Evolutionary conservation across 352 stramenopile species (phyloP).

Genomic region (Phytopythium ostracodes): DNA sequence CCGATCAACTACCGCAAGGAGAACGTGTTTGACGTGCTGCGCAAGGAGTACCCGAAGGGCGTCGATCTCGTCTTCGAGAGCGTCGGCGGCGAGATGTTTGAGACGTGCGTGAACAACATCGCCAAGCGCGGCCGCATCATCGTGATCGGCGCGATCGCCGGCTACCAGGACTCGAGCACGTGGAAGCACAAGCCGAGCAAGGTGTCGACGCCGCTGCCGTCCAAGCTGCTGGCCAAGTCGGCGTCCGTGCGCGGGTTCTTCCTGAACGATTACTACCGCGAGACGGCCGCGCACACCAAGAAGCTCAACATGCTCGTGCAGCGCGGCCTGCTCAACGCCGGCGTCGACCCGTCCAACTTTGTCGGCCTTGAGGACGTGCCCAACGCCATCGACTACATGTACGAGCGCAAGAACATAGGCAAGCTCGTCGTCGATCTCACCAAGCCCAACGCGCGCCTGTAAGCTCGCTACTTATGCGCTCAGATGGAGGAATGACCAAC

Average conservation of each 20-base stretch:
- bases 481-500: not conserved
- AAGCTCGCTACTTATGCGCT: not conserved
- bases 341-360: slow-evolving; percentile 42
- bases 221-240: slow-evolving; percentile 39
- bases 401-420: slow-evolving; percentile 71
- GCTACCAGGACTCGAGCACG: slow-evolving; percentile 42
- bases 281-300: slow-evolving; percentile 29
- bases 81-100: slow-evolving; percentile 14
- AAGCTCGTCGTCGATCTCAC: slow-evolving; percentile 64
- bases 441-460: slow-evolving; percentile 5
- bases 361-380: slow-evolving; percentile 55
- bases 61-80: slow-evolving; percentile 14
- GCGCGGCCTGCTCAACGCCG: slow-evolving; percentile 30
- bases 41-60: slow-evolving; percentile 13
- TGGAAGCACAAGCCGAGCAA: slow-evolving; percentile 38
- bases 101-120: slow-evolving; percentile 29
- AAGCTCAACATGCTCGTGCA: slow-evolving; percentile 45
- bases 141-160: slow-evolving; percentile 37
- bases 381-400: slow-evolving; percentile 71
- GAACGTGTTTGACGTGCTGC: slow-evolving; percentile 13
- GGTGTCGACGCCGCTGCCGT: slow-evolving; percentile 21
- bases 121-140: slow-evolving; percentile 32
- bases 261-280: slow-evolving; percentile 31
- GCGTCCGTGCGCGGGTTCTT: slow-evolving; percentile 41
- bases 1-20: slow-evolving; percentile 65